phyloP scores from a whole-genome alignment of 495 filamentous ascomycete genomes.

The Entonaema liquescens region DNA sequence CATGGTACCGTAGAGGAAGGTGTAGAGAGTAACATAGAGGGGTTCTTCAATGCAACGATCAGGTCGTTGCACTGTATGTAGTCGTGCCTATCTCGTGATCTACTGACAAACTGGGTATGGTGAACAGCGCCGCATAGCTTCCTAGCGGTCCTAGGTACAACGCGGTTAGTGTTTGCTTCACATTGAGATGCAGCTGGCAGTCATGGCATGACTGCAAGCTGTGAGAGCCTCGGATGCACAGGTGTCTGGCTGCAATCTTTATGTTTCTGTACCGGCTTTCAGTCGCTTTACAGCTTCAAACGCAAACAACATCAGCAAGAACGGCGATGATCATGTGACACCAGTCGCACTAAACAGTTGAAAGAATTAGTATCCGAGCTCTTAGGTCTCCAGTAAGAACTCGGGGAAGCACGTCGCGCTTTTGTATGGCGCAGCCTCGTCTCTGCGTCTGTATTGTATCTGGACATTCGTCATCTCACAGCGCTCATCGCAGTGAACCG shows the following conservation, averaged over 20 bases:
- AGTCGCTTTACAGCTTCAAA: constrained; percentile 13
- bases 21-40: constrained; percentile 17
- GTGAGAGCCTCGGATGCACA: constrained; percentile 37
- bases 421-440: constrained; percentile 34
- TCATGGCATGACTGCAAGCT: constrained; percentile 30
- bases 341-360: constrained; percentile 17
- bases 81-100: constrained; percentile 36
- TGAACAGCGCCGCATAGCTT: constrained; percentile 19
- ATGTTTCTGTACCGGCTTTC: constrained; percentile 33
- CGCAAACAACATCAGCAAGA: constrained; percentile 26
- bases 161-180: constrained; percentile 33
- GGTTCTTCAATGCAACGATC: constrained; percentile 16
- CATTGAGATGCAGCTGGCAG: constrained; percentile 32
- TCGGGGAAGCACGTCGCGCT: constrained; percentile 31
- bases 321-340: constrained; percentile 35
- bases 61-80: constrained; percentile 16
- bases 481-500: constrained; percentile 33
- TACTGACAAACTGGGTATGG: constrained; percentile 30
- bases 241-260: constrained; percentile 37
- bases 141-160: constrained; percentile 26
- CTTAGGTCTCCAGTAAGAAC: constrained; percentile 35
- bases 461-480: constrained; percentile 41
- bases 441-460: constrained; percentile 23
- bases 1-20: constrained; percentile 35
- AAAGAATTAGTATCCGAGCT: constrained; percentile 25